A percentile compares a stretch with the other conserved stretches of the same genome.
These are phyloP conservation scores for Coemansia sp. DNA, from an alignment of 371 early-diverging fungal species.

Conservation along the genomic window DNA sequence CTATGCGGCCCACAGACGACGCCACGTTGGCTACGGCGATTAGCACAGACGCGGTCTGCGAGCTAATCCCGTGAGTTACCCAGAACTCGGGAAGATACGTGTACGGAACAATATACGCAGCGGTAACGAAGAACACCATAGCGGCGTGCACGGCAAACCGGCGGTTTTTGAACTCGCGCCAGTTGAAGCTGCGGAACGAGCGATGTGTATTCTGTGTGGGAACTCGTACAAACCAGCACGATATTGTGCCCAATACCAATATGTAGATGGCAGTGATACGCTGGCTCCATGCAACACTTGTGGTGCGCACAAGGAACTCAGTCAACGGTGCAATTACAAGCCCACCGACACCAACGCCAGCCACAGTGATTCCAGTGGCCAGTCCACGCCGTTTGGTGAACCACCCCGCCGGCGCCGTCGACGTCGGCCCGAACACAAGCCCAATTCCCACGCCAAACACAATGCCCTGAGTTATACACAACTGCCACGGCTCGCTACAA, in stretches of 20 bases:
- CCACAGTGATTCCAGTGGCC: constrained; percentile 73
- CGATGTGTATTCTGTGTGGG: constrained; percentile 45
- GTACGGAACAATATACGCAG: constrained; percentile 42
- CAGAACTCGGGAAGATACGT: constrained; percentile 35
- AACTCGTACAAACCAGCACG: constrained; percentile 39
- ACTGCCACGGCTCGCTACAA: constrained; percentile 47
- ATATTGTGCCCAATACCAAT: constrained; percentile 29
- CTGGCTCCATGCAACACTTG: constrained; percentile 55
- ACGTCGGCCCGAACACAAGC: constrained; percentile 57
- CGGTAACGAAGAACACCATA: constrained; percentile 48
- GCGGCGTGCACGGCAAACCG: constrained; percentile 52
- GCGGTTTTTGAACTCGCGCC: constrained; percentile 45
- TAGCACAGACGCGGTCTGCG: constrained; percentile 52
- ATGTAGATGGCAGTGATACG: constrained; percentile 53
- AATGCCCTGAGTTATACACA: constrained; percentile 40
- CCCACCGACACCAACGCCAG: constrained; percentile 70
- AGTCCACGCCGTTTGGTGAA: constrained; percentile 68
- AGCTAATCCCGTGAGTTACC: constrained; percentile 45
- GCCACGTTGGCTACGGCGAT: constrained; percentile 55
- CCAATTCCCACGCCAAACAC: constrained; percentile 52
- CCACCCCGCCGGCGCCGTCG: constrained; percentile 71
- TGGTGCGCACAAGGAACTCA: constrained; percentile 50
- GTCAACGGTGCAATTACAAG: constrained; percentile 58
- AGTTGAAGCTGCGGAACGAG: constrained; percentile 32
- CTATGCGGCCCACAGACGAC: constrained; percentile 55